phyloP scores from a whole-genome alignment of 164 flowering plant genomes.

The Amborella trichopoda region DNA sequence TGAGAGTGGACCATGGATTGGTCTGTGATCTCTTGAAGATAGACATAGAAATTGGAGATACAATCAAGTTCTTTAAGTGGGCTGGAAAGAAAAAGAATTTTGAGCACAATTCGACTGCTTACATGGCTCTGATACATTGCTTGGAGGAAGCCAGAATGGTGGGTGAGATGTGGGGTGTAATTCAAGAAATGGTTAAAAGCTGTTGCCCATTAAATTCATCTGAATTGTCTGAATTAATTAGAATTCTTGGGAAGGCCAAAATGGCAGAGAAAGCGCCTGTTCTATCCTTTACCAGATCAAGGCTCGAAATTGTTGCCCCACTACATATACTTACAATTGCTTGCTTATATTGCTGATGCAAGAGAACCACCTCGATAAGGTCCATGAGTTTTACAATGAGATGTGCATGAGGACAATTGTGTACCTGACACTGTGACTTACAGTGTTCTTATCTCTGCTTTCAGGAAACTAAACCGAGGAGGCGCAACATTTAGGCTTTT shows the following conservation, averaged over 20 bases:
- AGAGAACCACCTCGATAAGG: constrained; percentile 72
- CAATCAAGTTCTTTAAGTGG: constrained; percentile 86
- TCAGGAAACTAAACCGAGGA: constrained; percentile 54
- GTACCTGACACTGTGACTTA: constrained; percentile 77
- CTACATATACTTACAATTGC: constrained; percentile 50
- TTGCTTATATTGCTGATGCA: constrained; percentile 71
- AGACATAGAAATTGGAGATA: constrained; percentile 62
- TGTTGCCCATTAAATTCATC: constrained; percentile 31
- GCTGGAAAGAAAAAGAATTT: constrained; percentile 66
- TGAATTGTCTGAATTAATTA: constrained; percentile 62
- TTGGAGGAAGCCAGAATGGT: constrained; percentile 47
- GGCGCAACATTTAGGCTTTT: constrained; percentile 71
- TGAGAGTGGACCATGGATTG: constrained; percentile 72
- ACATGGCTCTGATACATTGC: constrained; percentile 64
- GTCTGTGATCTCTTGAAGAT: constrained; percentile 61
- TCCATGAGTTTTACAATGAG: constrained; percentile 79
- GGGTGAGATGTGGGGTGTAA: constrained; percentile 76
- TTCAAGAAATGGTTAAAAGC: constrained; percentile 71
- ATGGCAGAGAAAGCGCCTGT: constrained; percentile 87
- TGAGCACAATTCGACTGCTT: constrained; percentile 63
- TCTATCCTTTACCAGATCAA: constrained; percentile 71
- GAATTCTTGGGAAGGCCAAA: constrained; percentile 56
- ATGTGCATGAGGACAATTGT: constrained; percentile 79
- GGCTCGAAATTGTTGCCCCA: constrained; percentile 58
- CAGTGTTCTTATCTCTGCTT: constrained; percentile 56